These are phyloP conservation scores for Pleurotus platypus DNA, from an alignment of 768 basidiomycete genomes.

Conservation along the genomic window DNA sequence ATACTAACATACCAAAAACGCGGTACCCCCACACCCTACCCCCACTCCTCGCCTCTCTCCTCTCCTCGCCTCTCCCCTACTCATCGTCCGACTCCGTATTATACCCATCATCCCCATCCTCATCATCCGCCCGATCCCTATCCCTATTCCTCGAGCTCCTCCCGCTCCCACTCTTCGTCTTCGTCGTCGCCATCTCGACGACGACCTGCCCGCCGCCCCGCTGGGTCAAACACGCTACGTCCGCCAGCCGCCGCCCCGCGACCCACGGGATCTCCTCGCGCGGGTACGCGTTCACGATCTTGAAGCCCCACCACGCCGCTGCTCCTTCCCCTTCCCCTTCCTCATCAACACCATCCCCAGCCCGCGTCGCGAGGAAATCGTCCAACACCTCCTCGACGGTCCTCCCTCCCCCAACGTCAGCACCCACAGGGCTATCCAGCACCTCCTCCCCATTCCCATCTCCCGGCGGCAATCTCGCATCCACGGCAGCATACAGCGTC, in stretches of 20 bases:
- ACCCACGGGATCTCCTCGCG: constrained; percentile 57
- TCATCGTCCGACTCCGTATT: constrained; percentile 48
- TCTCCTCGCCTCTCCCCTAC: background rate
- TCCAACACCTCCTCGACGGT: too few species aligned
- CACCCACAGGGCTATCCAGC: constrained; percentile 21
- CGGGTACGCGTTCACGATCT: constrained; percentile 67
- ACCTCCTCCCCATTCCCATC: constrained; percentile 20
- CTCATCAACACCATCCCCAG: constrained; percentile 20
- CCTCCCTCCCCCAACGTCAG: constrained; percentile 24
- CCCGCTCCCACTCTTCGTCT: constrained; percentile 19
- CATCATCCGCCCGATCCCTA: constrained; percentile 39
- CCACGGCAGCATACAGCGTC: constrained; percentile 54
- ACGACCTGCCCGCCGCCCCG: constrained; percentile 63
- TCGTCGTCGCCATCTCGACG: constrained; percentile 38
- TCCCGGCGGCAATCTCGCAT: constrained; percentile 24
- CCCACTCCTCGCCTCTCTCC: too few species aligned
- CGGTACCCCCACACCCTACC: too few species aligned
- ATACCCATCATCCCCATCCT: constrained; percentile 41
- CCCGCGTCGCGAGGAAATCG: constrained; percentile 11
- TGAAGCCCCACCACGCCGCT: constrained; percentile 70
- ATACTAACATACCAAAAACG: too few species aligned
- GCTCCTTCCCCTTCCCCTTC: constrained; percentile 24
- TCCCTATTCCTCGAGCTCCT: constrained; percentile 54
- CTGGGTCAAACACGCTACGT: constrained; percentile 36
- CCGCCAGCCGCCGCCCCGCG: constrained; percentile 31